phyloP scores from a whole-genome alignment of 208 protist species.

The Wallacemonas sp. region DNA sequence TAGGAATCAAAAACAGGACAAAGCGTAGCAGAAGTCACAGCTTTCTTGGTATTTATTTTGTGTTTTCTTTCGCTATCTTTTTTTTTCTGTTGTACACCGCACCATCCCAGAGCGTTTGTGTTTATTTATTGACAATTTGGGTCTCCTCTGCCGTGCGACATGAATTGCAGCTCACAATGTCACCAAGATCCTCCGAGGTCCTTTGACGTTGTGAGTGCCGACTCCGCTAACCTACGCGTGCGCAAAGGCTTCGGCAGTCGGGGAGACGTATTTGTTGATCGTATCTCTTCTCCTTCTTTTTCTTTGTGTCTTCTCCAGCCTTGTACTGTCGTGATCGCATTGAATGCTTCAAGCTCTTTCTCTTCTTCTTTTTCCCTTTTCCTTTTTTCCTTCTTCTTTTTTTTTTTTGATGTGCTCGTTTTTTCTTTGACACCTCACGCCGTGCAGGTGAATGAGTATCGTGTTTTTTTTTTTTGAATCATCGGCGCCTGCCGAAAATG shows the following conservation, averaged over 20 bases:
- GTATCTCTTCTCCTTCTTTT: background rate
- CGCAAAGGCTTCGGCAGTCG: no score
- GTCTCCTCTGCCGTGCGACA: no score
- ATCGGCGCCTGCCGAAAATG: background rate
- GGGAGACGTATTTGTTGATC: background rate
- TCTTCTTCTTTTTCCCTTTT: background rate
- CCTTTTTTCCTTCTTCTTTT: slow-evolving; percentile 11
- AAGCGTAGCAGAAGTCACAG: background rate
- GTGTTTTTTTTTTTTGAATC: slow-evolving; percentile 6
- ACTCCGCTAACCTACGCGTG: no score
- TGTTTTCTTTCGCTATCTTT: background rate
- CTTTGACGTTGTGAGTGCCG: no score
- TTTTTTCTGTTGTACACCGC: no score
- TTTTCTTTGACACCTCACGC: no score
- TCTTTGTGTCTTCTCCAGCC: slow-evolving; percentile 17
- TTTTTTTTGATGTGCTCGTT: background rate
- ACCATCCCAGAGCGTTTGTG: no score
- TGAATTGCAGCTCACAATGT: no score
- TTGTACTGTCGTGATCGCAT: background rate
- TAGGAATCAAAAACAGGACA: slow-evolving; percentile 4
- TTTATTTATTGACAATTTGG: no score
- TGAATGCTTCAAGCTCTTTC: slow-evolving; percentile 3
- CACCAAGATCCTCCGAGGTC: no score
- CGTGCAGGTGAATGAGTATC: no score
- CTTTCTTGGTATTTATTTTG: background rate